Conservation (phyloP, 106 monocot genomes). For the Apostasia shenzhenica region DNA sequence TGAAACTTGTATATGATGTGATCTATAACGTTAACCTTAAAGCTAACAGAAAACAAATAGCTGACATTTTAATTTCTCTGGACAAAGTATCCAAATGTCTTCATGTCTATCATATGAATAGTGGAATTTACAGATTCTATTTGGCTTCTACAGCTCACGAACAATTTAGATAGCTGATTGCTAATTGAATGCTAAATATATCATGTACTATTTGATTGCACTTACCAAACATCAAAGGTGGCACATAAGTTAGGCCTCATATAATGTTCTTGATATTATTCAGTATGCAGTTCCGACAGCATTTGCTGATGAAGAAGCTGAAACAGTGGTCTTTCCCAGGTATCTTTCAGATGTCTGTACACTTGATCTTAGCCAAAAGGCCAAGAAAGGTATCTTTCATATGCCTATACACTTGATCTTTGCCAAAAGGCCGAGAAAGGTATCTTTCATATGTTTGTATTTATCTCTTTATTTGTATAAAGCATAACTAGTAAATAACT, state of each 20-base stretch:
- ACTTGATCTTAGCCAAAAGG: background rate
- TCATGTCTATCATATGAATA: background rate
- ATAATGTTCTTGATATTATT: background rate
- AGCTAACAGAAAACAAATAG: no score
- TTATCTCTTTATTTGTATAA: background rate
- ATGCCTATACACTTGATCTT: background rate
- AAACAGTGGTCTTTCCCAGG: constrained; percentile 7
- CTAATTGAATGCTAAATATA: background rate
- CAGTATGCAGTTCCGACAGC: constrained; percentile 9
- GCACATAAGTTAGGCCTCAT: background rate
- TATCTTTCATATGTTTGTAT: background rate
- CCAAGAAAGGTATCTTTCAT: background rate
- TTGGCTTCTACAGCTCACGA: no score
- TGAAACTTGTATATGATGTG: no score
- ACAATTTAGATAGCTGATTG: background rate
- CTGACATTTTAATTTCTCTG: no score
- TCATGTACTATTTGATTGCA: background rate
- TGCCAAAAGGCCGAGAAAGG: background rate
- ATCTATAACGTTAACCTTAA: no score
- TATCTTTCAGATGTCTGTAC: background rate
- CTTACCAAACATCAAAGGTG: background rate
- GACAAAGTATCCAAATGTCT: background rate
- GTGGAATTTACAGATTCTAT: background rate
- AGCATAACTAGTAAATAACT: background rate
- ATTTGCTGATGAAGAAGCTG: constrained; percentile 9